A percentile compares a stretch with the other conserved stretches of the same genome.
Evolutionary conservation across 2,329 filamentous ascomycete genomes (phyloP).

Genomic region (Nemania sp.): DNA sequence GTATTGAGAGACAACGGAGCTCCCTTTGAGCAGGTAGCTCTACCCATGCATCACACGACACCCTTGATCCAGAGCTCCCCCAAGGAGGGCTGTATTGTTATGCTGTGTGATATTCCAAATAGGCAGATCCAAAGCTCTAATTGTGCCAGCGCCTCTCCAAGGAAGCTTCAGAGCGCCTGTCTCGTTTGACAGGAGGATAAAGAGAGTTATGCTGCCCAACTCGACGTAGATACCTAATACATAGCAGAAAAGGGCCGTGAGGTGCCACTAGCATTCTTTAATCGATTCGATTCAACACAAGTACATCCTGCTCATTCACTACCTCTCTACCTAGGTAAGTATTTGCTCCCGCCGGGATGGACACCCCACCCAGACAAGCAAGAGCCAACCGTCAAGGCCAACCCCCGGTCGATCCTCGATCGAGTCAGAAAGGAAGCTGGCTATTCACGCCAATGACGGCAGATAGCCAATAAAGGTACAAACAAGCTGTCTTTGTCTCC

Average conservation of each 20-base stretch:
- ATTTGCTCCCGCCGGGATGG: slow-evolving; percentile 22
- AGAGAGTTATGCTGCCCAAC: slow-evolving; percentile 22
- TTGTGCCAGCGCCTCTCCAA: slow-evolving; percentile 37
- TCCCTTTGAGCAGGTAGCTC: slow-evolving; percentile 27
- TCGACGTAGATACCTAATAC: slow-evolving; percentile 16
- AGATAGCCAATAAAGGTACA: slow-evolving; percentile 35
- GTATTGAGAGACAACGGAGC: slow-evolving; percentile 27
- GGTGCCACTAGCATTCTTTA: slow-evolving; percentile 4
- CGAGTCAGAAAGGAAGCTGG: slow-evolving; percentile 52
- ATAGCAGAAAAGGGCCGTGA: background rate
- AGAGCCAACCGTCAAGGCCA: slow-evolving; percentile 38
- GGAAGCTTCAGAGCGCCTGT: slow-evolving; percentile 22
- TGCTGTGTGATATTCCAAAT: slow-evolving; percentile 36
- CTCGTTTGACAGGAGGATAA: slow-evolving; percentile 6
- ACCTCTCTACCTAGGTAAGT: slow-evolving; percentile 17
- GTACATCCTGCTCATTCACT: slow-evolving; percentile 1
- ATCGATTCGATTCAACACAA: slow-evolving; percentile 8
- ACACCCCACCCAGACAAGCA: slow-evolving; percentile 32
- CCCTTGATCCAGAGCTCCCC: slow-evolving; percentile 20
- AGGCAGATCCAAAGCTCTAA: slow-evolving; percentile 37
- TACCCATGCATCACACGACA: slow-evolving; percentile 35
- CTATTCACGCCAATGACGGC: slow-evolving; percentile 32
- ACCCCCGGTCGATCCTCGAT: slow-evolving; percentile 46
- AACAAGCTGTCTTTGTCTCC: slow-evolving; percentile 42
- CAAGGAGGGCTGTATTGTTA: slow-evolving; percentile 35